Evolutionary conservation across 2,329 filamentous ascomycete genomes (phyloP).

Genomic region (Aschersonia sp.): DNA sequence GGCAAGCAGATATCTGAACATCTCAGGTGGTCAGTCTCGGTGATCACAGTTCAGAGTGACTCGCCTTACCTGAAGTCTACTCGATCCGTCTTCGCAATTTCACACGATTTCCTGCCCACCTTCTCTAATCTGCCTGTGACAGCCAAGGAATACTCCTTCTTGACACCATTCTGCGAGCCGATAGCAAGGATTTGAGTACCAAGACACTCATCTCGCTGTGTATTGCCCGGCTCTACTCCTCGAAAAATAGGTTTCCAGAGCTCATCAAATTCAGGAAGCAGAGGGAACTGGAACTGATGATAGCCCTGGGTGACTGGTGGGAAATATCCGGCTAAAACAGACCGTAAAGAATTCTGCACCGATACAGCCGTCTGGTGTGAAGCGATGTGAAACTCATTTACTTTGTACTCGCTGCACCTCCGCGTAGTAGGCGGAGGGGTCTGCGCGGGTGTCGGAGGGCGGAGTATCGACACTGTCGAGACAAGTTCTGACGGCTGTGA

Average conservation of each 20-base stretch:
- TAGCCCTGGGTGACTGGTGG: slow-evolving; percentile 30
- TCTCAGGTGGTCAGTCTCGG: neutral
- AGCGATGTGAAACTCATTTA: slow-evolving; percentile 28
- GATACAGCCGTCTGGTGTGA: slow-evolving; percentile 31
- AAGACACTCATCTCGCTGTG: slow-evolving; percentile 16
- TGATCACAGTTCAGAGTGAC: neutral
- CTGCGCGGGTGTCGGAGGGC: slow-evolving; percentile 27
- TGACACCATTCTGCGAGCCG: slow-evolving; percentile 39
- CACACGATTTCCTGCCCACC: slow-evolving; percentile 34
- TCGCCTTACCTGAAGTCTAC: slow-evolving; percentile 41
- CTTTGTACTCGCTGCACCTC: slow-evolving; percentile 18
- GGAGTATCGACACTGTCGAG: slow-evolving; percentile 13
- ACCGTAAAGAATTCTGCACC: slow-evolving; percentile 42
- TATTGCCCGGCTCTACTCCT: slow-evolving; percentile 16
- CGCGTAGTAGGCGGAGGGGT: slow-evolving; percentile 22
- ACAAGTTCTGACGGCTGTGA: slow-evolving; percentile 8
- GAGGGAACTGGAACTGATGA: slow-evolving; percentile 30
- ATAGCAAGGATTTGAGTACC: slow-evolving; percentile 46
- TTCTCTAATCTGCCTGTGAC: slow-evolving; percentile 39
- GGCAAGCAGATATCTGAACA: slow-evolving; percentile 39
- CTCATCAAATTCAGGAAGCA: slow-evolving; percentile 32
- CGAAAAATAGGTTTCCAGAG: slow-evolving; percentile 39
- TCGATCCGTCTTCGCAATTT: slow-evolving; percentile 35
- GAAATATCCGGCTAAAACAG: slow-evolving; percentile 35
- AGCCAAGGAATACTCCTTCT: slow-evolving; percentile 29